Percentiles rank a stretch among this genome's conserved stretches.
phyloP scores from a whole-genome alignment of 2,329 filamentous ascomycete genomes.

The Albophoma yamanashiensis region DNA sequence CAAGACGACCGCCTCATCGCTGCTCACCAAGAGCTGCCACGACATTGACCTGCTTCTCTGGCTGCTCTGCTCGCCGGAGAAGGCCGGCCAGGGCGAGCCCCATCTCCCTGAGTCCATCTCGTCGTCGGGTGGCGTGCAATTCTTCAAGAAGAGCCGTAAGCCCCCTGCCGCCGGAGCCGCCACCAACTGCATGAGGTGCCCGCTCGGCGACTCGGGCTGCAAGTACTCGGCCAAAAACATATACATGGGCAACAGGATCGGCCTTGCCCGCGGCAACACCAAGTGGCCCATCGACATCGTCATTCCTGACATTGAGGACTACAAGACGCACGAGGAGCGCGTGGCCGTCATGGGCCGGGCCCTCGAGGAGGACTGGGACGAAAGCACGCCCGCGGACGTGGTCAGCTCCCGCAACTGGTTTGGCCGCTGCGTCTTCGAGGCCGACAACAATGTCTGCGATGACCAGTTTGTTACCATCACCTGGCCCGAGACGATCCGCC shows the following conservation, averaged over 20 bases:
- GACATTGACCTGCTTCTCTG: constrained; percentile 91
- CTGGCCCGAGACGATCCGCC: constrained; percentile 63
- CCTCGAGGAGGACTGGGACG: constrained; percentile 43
- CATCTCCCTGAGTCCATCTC: constrained; percentile 70
- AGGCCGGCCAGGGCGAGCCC: constrained; percentile 32
- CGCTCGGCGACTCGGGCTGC: constrained; percentile 56
- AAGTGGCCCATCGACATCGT: constrained; percentile 83
- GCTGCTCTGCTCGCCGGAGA: constrained; percentile 67
- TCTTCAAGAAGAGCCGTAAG: constrained; percentile 68
- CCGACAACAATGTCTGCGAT: constrained; percentile 88
- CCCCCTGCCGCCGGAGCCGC: constrained; percentile 62
- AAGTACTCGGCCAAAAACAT: constrained; percentile 78
- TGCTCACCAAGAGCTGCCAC: constrained; percentile 93
- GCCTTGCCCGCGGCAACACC: constrained; percentile 54
- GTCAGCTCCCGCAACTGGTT: constrained; percentile 59
- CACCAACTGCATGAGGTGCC: constrained; percentile 79
- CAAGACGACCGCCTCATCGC: constrained; percentile 62
- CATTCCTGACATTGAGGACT: constrained; percentile 84
- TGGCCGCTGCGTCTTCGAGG: constrained; percentile 89
- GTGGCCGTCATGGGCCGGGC: constrained; percentile 29
- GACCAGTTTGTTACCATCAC: constrained; percentile 82
- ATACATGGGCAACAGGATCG: constrained; percentile 57
- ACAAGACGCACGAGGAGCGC: constrained; percentile 32
- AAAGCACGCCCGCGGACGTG: constrained; percentile 33
- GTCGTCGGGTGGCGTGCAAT: constrained; percentile 66